Percentiles rank a stretch among this genome's conserved stretches.
These are phyloP conservation scores for Aspergillus quadrilineatus DNA, from an alignment of 2,329 filamentous ascomycete species.

Conservation along the genomic window DNA sequence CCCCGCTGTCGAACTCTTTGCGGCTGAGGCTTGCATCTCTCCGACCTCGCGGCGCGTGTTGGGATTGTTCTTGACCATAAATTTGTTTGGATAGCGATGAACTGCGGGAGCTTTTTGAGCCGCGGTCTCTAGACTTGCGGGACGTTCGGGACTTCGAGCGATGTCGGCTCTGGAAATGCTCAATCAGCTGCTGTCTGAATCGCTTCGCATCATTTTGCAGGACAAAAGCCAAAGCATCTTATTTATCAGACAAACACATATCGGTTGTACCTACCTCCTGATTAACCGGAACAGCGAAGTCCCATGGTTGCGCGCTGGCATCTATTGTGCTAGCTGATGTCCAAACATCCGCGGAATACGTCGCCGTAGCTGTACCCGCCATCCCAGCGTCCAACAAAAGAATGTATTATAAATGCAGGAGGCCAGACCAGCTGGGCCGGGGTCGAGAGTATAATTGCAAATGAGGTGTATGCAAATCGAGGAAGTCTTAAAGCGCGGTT, in stretches of 20 bases:
- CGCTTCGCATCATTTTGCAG: background rate
- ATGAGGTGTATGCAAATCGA: conserved; percentile 2
- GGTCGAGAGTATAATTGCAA: conserved; percentile 9
- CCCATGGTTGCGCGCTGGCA: conserved; percentile 35
- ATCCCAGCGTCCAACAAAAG: conserved; percentile 30
- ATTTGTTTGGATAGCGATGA: conserved; percentile 37
- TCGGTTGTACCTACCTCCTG: conserved; percentile 34
- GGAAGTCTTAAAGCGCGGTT: conserved; percentile 16
- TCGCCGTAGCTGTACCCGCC: conserved; percentile 42
- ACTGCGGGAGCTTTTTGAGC: conserved; percentile 40
- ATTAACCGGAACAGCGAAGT: conserved; percentile 37
- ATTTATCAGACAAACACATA: background rate
- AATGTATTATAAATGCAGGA: conserved; percentile 16
- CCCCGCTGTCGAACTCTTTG: conserved; percentile 41
- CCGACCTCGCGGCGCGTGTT: conserved; percentile 34
- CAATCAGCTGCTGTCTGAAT: background rate
- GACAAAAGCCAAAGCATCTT: background rate
- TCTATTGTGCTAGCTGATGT: conserved; percentile 36
- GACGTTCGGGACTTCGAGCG: conserved; percentile 37
- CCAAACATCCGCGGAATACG: conserved; percentile 42
- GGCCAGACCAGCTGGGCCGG: conserved; percentile 38
- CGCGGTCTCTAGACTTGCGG: conserved; percentile 33
- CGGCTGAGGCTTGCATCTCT: conserved; percentile 35
- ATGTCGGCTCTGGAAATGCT: conserved; percentile 24
- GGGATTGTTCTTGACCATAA: conserved; percentile 29